A percentile compares a stretch with the other conserved stretches of the same genome.
phyloP scores from a whole-genome alignment of 495 filamentous ascomycete species.

The Extremus antarcticus region DNA sequence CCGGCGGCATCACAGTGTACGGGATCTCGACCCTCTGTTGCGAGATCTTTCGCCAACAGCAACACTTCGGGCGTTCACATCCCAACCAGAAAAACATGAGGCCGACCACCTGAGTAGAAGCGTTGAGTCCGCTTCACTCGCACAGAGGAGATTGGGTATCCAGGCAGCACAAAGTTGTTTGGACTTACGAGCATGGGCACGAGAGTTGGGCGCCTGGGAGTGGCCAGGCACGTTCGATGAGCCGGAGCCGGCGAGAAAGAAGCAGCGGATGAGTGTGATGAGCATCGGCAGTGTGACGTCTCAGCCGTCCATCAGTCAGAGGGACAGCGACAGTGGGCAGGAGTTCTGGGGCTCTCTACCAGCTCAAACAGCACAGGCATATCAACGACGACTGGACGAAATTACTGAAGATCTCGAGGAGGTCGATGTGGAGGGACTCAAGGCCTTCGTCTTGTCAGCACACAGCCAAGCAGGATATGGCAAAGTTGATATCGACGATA shows the following conservation, averaged over 20 bases:
- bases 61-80: slow-evolving; percentile 26
- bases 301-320: neutral
- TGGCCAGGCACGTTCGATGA: slow-evolving; percentile 50
- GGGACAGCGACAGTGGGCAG: slow-evolving; percentile 20
- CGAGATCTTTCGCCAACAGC: slow-evolving; percentile 29
- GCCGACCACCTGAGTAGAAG: slow-evolving; percentile 5
- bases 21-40: slow-evolving; percentile 19
- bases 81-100: slow-evolving; percentile 15
- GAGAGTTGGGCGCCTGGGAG: slow-evolving; percentile 62
- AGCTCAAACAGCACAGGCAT: slow-evolving; percentile 46
- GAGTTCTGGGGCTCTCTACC: slow-evolving; percentile 62
- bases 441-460: slow-evolving; percentile 72
- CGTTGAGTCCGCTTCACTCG: slow-evolving; percentile 24
- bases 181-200: slow-evolving; percentile 64
- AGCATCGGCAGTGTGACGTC: neutral
- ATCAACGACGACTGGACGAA: slow-evolving; percentile 64
- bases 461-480: slow-evolving; percentile 52
- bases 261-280: slow-evolving; percentile 11
- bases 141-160: slow-evolving; percentile 42
- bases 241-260: slow-evolving; percentile 19
- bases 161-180: slow-evolving; percentile 63
- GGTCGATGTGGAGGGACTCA: slow-evolving; percentile 80
- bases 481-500: slow-evolving; percentile 43
- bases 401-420: slow-evolving; percentile 68
- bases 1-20: neutral